Evolutionary conservation across 2,329 filamentous ascomycete species (phyloP).

Genomic region (Colletotrichum sidae): DNA sequence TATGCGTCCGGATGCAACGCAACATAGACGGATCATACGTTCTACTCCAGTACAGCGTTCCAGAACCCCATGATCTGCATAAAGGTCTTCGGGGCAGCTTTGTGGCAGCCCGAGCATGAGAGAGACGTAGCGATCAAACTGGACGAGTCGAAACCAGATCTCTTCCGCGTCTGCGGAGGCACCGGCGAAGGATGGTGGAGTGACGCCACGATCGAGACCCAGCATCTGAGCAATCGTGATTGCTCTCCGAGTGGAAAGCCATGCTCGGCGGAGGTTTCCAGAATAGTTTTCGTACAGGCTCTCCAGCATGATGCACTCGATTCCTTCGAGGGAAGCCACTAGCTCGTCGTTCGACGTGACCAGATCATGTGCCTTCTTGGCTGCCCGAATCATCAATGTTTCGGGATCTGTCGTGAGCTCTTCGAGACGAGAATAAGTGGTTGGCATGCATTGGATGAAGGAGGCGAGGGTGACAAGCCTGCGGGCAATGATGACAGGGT

Average conservation of each 20-base stretch:
- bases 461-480: slow-evolving; percentile 52
- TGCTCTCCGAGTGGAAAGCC: slow-evolving; percentile 57
- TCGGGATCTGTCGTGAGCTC: slow-evolving; percentile 41
- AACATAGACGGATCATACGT: slow-evolving; percentile 41
- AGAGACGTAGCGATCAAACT: slow-evolving; percentile 50
- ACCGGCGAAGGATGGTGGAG: not conserved
- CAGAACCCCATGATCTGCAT: slow-evolving; percentile 23
- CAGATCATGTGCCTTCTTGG: slow-evolving; percentile 45
- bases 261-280: slow-evolving; percentile 59
- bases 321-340: slow-evolving; percentile 56
- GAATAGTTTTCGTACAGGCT: slow-evolving; percentile 58
- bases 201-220: slow-evolving; percentile 44
- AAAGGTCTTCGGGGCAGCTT: slow-evolving; percentile 39
- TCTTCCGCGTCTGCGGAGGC: slow-evolving; percentile 24
- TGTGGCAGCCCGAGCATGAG: slow-evolving; percentile 55
- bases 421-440: not conserved
- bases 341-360: slow-evolving; percentile 61
- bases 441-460: slow-evolving; percentile 46
- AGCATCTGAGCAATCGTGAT: slow-evolving; percentile 58
- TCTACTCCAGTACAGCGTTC: slow-evolving; percentile 45
- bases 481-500: slow-evolving; percentile 54
- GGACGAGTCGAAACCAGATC: slow-evolving; percentile 53
- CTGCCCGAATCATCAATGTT: slow-evolving; percentile 42
- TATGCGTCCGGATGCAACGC: slow-evolving; percentile 48
- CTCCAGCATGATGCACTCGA: slow-evolving; percentile 64